These are phyloP conservation scores for Arabis hirsuta DNA, from an alignment of 345 rosid genomes.

Conservation along the genomic window DNA sequence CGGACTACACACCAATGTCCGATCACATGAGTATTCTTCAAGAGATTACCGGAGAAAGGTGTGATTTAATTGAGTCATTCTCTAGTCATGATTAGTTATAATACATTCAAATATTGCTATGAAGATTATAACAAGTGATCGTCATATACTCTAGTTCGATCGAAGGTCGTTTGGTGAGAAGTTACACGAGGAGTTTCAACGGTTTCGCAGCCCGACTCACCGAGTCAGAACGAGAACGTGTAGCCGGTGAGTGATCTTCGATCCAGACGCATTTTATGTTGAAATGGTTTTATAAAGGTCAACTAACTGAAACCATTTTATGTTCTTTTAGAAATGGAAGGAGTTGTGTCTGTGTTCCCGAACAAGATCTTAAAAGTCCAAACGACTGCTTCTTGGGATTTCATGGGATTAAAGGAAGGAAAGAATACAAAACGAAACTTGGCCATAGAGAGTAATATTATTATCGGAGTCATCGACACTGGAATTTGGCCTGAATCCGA, in stretches of 20 bases:
- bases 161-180: slow-evolving; percentile 48
- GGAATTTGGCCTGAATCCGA: slow-evolving; percentile 59
- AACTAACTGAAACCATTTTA: background rate
- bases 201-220: slow-evolving; percentile 64
- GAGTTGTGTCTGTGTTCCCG: slow-evolving; percentile 57
- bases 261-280: background rate
- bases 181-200: slow-evolving; percentile 66
- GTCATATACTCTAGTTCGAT: slow-evolving; percentile 31
- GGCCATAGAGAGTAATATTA: slow-evolving; percentile 34
- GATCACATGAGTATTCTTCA: slow-evolving; percentile 46
- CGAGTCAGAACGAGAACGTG: slow-evolving; percentile 46
- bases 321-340: slow-evolving; percentile 43
- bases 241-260: slow-evolving; percentile 46
- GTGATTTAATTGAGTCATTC: background rate
- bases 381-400: slow-evolving; percentile 66
- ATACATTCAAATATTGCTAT: no score
- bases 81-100: no score
- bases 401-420: slow-evolving; percentile 49
- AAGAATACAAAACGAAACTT: slow-evolving; percentile 1
- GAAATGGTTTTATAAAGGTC: background rate
- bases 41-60: slow-evolving; percentile 40
- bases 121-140: background rate
- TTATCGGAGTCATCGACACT: slow-evolving; percentile 46
- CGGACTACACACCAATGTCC: slow-evolving; percentile 35
- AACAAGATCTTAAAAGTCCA: slow-evolving; percentile 40